A percentile compares a stretch with the other conserved stretches of the same genome.
phyloP scores from a whole-genome alignment of 139 green algal species.

The Chlamydomonas applanata region DNA sequence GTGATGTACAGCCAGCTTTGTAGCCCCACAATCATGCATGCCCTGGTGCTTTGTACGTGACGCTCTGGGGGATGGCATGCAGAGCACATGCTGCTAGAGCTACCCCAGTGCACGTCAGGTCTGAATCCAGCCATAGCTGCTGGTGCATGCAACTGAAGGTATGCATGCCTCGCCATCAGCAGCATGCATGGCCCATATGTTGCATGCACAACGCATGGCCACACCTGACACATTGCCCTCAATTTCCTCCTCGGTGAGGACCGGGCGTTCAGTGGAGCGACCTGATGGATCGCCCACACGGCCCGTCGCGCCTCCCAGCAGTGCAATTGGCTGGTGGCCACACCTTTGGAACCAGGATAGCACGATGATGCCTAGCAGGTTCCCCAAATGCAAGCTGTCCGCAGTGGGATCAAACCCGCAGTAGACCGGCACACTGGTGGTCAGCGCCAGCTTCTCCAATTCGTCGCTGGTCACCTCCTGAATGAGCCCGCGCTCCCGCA shows the following conservation, averaged over 20 bases:
- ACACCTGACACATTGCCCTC: constrained; percentile 73
- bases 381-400: constrained; percentile 89
- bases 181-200: not conserved
- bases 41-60: no score
- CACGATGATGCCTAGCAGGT: constrained; percentile 97
- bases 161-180: no score
- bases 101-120: no score
- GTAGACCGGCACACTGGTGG: constrained; percentile 77
- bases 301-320: constrained; percentile 91
- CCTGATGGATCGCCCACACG: constrained; percentile 92
- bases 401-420: constrained; percentile 98
- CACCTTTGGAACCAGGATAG: constrained; percentile 91
- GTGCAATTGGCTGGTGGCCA: constrained; percentile 79
- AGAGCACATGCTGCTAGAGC: no score
- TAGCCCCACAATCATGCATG: no score
- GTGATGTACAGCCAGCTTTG: no score
- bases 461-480: constrained; percentile 73
- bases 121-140: no score
- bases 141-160: no score
- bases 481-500: constrained; percentile 79
- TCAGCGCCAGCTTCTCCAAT: constrained; percentile 47
- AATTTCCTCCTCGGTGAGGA: constrained; percentile 85
- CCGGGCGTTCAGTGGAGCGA: constrained; percentile 81
- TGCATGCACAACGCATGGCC: not conserved
- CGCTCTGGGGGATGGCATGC: no score